Base-by-base conservation (phyloP, 2,329 filamentous ascomycete genomes). In the Cladophialophora psammophila region DNA sequence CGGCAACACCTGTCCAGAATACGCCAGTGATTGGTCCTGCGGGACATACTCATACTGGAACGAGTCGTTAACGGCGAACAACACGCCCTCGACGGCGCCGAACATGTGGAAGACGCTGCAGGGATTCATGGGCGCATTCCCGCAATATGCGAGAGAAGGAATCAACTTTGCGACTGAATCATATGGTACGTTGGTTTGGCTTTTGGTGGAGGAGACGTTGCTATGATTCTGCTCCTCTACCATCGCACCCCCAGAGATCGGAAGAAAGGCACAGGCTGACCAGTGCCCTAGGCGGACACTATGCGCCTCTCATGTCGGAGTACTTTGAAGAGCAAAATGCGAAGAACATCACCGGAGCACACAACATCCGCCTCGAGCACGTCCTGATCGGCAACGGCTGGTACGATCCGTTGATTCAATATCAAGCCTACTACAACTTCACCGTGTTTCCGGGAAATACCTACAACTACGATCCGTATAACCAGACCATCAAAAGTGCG, bases 161-260 rank as follows among this genome's bases (percentile, higher is more conserved):
- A 84, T 88, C 72, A 82, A 84, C 72, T 86, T 88, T 70, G 78
- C 85, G 0, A 86, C 84, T 0, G 86, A 88, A 74, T 84, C 80
- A 15, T 72, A 71, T 32, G 64, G 60, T 63, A 26, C 31, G 60
- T 63, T n/a, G 15, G 7, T 13, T 40, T 9, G 36, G 4, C 12
- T 40, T 48, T 18, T 36, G 15, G 15, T 35, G 48, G 48, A 52
- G n/a, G n/a, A n/a, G 18, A 18, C 26, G 5, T 20, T 52, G 13
- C 31, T 20, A 34, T 2, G 15, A 40, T 40, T 40, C 36, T 40
- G 26, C 36, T 15, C 36, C 5, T 40, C 9, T 40, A 15, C 36
- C 10, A 40, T 4, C 12, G 12, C 36, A 40, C 36, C 12, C 36
- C 9, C 2, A 13, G 9, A 40, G 36, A 40, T 40, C 26, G 3